Evolutionary conservation across 805 yeast genomes (phyloP), one percentile per base, ranked within the genome.

Genomic region (Ogataea saltuana): DNA sequence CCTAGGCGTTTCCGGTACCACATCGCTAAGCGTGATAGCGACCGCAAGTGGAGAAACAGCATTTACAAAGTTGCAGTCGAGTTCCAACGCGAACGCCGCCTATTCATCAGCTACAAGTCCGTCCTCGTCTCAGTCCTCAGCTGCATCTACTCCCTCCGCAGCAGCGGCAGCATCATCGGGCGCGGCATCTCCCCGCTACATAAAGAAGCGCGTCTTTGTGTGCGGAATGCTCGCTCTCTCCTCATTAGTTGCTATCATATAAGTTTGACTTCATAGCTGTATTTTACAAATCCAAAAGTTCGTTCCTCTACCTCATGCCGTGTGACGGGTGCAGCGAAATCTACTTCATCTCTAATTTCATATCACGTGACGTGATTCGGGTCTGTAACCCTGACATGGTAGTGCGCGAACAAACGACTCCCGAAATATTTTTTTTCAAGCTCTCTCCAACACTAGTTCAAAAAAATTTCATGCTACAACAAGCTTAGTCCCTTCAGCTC

Each of bases 301-400:
- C 28, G 16, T 37, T 12, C 8, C 33, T 9, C 31, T 38, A 18
- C 29, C 21, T 16, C n/a, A 25, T 25, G n/a, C 25, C 6, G 25
- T 22, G 25, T 22, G 6, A 22, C 9, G 10, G 10, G 25, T 22
- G 25, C n/a, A n/a, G n/a, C n/a, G n/a, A n/a, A n/a, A n/a, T n/a
- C n/a, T n/a, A n/a, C n/a, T n/a, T n/a, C n/a, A n/a, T n/a, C n/a
- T n/a, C n/a, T n/a, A n/a, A n/a, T n/a, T n/a, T n/a, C n/a, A n/a
- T n/a, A n/a, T n/a, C n/a, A n/a, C n/a, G 51, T 48, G 51, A 41
- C n/a, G 2, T 15, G 1, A 5, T 3, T 3, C 23, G 46, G 48
- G 48, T 20, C 28, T 27, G 17, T 3, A 17, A 19, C 33, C 41
- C 34, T 38, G n/a, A n/a, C n/a, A n/a, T 17, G 3, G 34, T 31